Evolutionary conservation across 352 stramenopile genomes (phyloP).

Genomic region (Ochromonadaceae sp.): DNA sequence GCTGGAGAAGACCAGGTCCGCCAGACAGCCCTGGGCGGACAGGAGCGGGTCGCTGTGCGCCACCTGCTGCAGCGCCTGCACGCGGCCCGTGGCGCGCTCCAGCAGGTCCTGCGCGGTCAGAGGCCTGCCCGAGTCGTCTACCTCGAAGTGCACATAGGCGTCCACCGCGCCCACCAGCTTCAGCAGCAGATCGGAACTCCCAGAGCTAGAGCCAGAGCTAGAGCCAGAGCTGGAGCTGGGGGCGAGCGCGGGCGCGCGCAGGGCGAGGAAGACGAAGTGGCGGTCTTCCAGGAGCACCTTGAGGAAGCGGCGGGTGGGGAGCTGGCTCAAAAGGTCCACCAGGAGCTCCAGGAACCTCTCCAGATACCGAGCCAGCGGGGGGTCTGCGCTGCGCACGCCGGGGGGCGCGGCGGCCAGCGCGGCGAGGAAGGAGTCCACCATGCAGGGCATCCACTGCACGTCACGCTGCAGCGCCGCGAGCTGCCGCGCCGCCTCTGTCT

Average conservation of each 20-base stretch:
- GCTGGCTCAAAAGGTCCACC: conserved; percentile 59
- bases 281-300: conserved; percentile 44
- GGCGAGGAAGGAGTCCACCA: background rate
- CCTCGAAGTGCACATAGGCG: conserved; percentile 47
- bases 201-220: background rate
- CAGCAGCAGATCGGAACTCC: conserved; percentile 32
- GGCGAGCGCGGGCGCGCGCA: conserved; percentile 23
- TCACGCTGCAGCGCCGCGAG: background rate
- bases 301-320: conserved; percentile 69
- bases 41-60: conserved; percentile 37
- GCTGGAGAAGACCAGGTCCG: conserved; percentile 32
- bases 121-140: conserved; percentile 55
- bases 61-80: conserved; percentile 53
- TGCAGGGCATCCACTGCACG: background rate
- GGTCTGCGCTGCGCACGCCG: background rate
- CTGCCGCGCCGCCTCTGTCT: background rate
- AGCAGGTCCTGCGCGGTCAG: conserved; percentile 40
- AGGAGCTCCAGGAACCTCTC: conserved; percentile 53
- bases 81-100: conserved; percentile 35
- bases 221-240: background rate
- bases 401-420: background rate
- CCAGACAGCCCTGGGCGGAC: conserved; percentile 26
- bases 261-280: conserved; percentile 34
- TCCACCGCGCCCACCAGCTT: conserved; percentile 50
- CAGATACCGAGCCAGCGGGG: conserved; percentile 40